phyloP scores from a whole-genome alignment of 2,329 filamentous ascomycete species.

The Xylaria sp. region DNA sequence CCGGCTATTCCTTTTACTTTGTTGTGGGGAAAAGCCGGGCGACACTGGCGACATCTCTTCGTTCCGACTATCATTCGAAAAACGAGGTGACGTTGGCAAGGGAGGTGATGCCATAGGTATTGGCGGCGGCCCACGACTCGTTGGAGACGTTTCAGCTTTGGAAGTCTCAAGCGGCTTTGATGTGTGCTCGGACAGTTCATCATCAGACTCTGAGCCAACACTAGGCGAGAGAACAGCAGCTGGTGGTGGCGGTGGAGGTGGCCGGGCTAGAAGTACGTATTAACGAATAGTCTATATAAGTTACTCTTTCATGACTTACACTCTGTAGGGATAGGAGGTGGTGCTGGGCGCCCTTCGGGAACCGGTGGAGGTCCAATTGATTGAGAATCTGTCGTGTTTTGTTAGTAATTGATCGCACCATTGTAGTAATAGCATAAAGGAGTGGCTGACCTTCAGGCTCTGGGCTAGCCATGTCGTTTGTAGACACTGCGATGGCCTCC shows the following conservation, averaged over 20 bases:
- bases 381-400: slow-evolving; percentile 39
- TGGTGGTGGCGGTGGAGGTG: slow-evolving; percentile 58
- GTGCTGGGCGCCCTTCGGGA: slow-evolving; percentile 58
- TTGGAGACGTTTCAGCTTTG: slow-evolving; percentile 46
- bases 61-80: slow-evolving; percentile 40
- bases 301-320: slow-evolving; percentile 54
- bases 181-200: slow-evolving; percentile 72
- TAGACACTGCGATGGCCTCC: slow-evolving; percentile 38
- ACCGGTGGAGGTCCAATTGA: slow-evolving; percentile 48
- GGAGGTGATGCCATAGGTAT: slow-evolving; percentile 52
- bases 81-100: slow-evolving; percentile 51
- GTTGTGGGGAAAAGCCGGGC: slow-evolving; percentile 43
- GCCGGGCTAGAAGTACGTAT: slow-evolving; percentile 60
- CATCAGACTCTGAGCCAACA: slow-evolving; percentile 84
- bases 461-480: slow-evolving; percentile 34
- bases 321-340: slow-evolving; percentile 64
- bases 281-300: slow-evolving; percentile 30
- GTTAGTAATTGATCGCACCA: slow-evolving; percentile 30
- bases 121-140: slow-evolving; percentile 51
- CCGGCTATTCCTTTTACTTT: slow-evolving; percentile 62
- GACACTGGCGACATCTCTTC: slow-evolving; percentile 48
- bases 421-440: slow-evolving; percentile 23
- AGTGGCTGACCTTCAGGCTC: slow-evolving; percentile 38
- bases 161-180: slow-evolving; percentile 51
- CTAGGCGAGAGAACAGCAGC: slow-evolving; percentile 67